Evolutionary conservation across 768 basidiomycete species (phyloP).

Genomic region (Trametes cingulata): DNA sequence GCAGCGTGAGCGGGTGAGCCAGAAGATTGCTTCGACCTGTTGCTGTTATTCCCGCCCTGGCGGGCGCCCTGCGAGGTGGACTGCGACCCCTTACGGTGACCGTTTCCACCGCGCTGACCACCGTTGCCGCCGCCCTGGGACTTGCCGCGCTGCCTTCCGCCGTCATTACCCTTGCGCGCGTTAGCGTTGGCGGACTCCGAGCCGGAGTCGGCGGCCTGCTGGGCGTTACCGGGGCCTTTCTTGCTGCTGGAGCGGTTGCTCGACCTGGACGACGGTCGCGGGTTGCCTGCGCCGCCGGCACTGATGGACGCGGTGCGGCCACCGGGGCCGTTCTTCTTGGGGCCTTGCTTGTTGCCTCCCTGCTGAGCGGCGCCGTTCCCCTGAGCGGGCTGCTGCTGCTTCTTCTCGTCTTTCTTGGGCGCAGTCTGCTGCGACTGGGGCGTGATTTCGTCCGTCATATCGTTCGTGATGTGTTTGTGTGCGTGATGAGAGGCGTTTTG

Average conservation of each 20-base stretch:
- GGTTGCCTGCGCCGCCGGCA: constrained; percentile 37
- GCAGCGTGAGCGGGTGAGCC: constrained; percentile 50
- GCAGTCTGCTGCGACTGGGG: constrained; percentile 49
- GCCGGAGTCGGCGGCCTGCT: constrained; percentile 60
- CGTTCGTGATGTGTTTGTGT: constrained; percentile 62
- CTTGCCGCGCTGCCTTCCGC: constrained; percentile 34
- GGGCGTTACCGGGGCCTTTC: constrained; percentile 29
- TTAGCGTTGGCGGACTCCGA: constrained; percentile 71
- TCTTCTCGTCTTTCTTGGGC: constrained; percentile 76
- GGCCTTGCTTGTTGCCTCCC: constrained; percentile 50
- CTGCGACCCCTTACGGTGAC: constrained; percentile 56
- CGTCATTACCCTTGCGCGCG: constrained; percentile 56
- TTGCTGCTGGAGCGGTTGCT: constrained; percentile 58
- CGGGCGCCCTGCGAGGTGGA: constrained; percentile 61
- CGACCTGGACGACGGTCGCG: constrained; percentile 63
- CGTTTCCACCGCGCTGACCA: constrained; percentile 41
- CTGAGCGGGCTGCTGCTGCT: constrained; percentile 41
- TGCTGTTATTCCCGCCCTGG: constrained; percentile 42
- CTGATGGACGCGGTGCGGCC: constrained; percentile 23
- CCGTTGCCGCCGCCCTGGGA: constrained; percentile 42
- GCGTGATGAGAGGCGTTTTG: constrained; percentile 40
- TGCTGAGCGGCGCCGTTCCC: constrained; percentile 25
- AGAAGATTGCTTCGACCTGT: constrained; percentile 37
- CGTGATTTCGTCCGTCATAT: constrained; percentile 83
- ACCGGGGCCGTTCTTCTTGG: constrained; percentile 48